Evolutionary conservation across 2,329 filamentous ascomycete species (phyloP), one percentile per base, ranked within the genome.

Genomic region (Neofusicoccum ribis): DNA sequence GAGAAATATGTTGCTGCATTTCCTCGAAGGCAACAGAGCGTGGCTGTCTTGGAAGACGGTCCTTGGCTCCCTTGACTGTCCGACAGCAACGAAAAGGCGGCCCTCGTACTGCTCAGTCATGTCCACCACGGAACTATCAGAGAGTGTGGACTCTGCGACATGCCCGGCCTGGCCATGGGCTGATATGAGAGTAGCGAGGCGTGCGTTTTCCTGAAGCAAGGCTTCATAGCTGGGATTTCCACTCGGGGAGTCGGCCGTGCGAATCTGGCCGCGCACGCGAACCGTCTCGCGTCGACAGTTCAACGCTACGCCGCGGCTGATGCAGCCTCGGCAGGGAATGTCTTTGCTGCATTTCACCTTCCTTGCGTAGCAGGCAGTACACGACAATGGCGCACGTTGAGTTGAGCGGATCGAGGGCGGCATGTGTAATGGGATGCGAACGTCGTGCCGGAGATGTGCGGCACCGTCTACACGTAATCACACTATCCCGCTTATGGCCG

Each of bases 51-150:
- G 56, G 9, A 63, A 39, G n/a, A 68, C 67, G 37, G 34, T 63
- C 44, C 67, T 61, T 9, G 51, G 39, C 43, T 67, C 65, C 12
- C 41, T 46, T 3, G 60, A 23, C 9, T 49, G 49, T 6, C 65
- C 56, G 14, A 68, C 59, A 5, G 43, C 46, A 17, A 23, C 15
- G 17, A 66, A 64, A n/a, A 68, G 64, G 3, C 67, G 67, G 31
- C 60, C 63, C 39, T 68, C 67, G 60, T 68, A 67, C 43, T 66
- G 62, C 43, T 68, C 67, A 5, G 67, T 68, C 14, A 68, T 56
- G 52, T 68, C 67, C 5, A 66, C 41, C 15, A 52, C 46, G 17
- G 59, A 14, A 11, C 47, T 27, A 15, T 34, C 20, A 23, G 5
- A 31, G 27, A 31, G 5, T 7, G 27, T 7, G 27, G 27, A 31